Percentiles rank a stretch among this genome's conserved stretches.
Conservation (phyloP, 148 eudicot species). For the Camellia granthamiana region DNA sequence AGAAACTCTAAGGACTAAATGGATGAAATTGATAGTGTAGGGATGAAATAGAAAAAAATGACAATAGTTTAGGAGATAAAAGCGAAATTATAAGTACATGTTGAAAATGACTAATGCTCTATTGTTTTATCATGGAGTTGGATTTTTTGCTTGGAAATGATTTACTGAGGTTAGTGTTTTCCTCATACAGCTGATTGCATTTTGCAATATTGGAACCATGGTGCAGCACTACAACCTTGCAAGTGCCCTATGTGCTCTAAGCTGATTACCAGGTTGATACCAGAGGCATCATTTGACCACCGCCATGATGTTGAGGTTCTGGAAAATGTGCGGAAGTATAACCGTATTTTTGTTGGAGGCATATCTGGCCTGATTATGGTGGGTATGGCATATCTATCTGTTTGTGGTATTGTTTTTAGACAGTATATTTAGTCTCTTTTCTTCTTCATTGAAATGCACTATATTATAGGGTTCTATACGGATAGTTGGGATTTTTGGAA, state of each 20-base stretch:
- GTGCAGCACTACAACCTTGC: slow-evolving; percentile 39
- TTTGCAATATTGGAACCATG: slow-evolving; percentile 45
- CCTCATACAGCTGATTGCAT: slow-evolving; percentile 38
- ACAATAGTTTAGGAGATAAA: too few relatives aligned
- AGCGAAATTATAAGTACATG: not conserved
- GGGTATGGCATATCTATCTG: slow-evolving; percentile 5
- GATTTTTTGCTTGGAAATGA: not conserved
- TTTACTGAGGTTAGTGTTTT: not conserved
- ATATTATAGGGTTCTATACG: not conserved
- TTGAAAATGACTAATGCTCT: not conserved
- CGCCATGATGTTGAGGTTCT: slow-evolving; percentile 24
- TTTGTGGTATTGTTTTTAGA: not conserved
- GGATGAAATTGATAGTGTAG: too few relatives aligned
- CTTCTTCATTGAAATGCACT: not conserved
- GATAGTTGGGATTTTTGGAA: not conserved
- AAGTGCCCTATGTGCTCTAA: slow-evolving; percentile 47
- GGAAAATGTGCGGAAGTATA: slow-evolving; percentile 28
- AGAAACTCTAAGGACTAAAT: too few relatives aligned
- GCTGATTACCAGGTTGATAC: slow-evolving; percentile 32
- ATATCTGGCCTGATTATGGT: slow-evolving; percentile 33
- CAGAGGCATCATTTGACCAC: slow-evolving; percentile 30
- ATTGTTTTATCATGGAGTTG: not conserved
- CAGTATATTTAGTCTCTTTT: not conserved
- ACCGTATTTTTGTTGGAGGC: slow-evolving; percentile 39
- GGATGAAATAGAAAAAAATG: too few relatives aligned